These are phyloP conservation scores for Phytopythium mirpurense DNA, from an alignment of 352 stramenopile species.

Conservation along the genomic window DNA sequence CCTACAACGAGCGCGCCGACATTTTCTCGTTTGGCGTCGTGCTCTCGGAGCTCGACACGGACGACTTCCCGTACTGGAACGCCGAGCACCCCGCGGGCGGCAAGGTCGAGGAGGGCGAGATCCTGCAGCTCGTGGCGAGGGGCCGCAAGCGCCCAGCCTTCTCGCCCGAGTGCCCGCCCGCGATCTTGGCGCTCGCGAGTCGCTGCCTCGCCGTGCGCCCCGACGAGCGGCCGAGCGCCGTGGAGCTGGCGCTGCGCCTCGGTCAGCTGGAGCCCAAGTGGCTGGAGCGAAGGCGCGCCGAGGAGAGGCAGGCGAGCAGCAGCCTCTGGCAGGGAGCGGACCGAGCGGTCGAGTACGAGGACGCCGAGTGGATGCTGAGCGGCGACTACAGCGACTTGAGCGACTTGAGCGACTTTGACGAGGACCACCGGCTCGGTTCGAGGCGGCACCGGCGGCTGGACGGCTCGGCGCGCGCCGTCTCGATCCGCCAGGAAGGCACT, in stretches of 20 bases:
- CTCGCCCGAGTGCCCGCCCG: conserved; percentile 25
- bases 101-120: conserved; percentile 31
- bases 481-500: conserved; percentile 4
- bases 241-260: conserved; percentile 28
- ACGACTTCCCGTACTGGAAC: conserved; percentile 49
- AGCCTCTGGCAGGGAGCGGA: not conserved
- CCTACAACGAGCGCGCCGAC: conserved; percentile 45
- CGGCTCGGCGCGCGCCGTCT: conserved; percentile 4
- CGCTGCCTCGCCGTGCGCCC: conserved; percentile 36
- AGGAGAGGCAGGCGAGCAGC: not conserved
- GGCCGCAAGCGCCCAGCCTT: conserved; percentile 42
- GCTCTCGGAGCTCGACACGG: conserved; percentile 55
- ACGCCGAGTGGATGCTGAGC: conserved; percentile 1
- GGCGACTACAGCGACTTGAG: conserved; percentile 5
- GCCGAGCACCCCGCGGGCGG: conserved; percentile 19
- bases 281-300: conserved; percentile 4
- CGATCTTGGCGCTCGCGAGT: conserved; percentile 28
- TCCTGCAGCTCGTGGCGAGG: conserved; percentile 47
- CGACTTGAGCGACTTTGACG: conserved; percentile 3
- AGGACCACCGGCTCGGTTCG: not conserved
- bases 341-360: conserved; percentile 4
- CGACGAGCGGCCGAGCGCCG: conserved; percentile 32
- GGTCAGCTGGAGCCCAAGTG: conserved; percentile 2
- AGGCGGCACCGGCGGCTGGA: conserved; percentile 5
- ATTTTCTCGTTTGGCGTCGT: conserved; percentile 50